Percentiles rank a stretch among this genome's conserved stretches.
Conservation (phyloP, 2,329 filamentous ascomycete species). For the Aureobasidium sp. region DNA sequence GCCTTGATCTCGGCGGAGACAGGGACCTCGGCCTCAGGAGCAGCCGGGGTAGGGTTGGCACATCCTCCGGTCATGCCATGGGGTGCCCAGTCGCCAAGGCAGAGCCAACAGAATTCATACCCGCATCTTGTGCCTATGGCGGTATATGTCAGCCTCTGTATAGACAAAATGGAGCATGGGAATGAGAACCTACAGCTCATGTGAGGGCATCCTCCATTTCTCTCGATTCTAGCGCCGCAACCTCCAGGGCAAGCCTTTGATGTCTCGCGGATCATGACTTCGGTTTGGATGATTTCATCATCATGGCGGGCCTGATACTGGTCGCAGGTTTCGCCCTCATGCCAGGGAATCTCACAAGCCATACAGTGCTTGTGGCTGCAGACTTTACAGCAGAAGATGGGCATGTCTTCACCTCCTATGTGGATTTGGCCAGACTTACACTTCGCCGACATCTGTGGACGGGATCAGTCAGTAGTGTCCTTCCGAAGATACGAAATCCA, state of each 20-base stretch:
- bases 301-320: not conserved
- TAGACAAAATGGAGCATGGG: not conserved
- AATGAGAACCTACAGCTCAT: constrained; percentile 24
- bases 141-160: constrained; percentile 6
- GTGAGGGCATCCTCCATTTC: constrained; percentile 27
- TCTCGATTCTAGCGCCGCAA: constrained; percentile 26
- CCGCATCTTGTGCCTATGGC: not conserved
- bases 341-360: constrained; percentile 26
- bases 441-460: not conserved
- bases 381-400: constrained; percentile 25
- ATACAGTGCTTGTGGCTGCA: constrained; percentile 28
- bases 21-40: not conserved
- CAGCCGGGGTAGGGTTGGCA: not conserved
- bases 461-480: not conserved
- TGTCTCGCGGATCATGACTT: constrained; percentile 19
- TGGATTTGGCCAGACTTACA: constrained; percentile 24
- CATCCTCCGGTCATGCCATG: not conserved
- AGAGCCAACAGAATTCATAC: not conserved
- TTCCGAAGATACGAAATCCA: not conserved
- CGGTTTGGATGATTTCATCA: constrained; percentile 5
- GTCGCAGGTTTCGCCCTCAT: constrained; percentile 27
- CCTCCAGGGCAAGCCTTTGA: constrained; percentile 26
- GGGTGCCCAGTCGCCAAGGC: not conserved
- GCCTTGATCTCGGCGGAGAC: not conserved
- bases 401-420: constrained; percentile 17